Conservation (phyloP, 306 rosid species). For the Carpinus fangiana region DNA sequence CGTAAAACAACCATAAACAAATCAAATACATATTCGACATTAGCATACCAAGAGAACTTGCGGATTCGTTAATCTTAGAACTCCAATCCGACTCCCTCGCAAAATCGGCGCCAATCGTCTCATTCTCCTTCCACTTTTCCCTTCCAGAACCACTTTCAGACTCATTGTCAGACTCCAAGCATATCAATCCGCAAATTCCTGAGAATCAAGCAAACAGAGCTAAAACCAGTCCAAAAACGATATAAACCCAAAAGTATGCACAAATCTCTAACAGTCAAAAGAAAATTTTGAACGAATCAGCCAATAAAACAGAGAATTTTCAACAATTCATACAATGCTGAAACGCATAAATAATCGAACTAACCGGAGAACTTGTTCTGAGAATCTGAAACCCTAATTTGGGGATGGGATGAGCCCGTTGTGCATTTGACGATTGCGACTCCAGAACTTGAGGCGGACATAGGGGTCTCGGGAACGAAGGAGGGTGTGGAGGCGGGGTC, state of each 20-base stretch:
- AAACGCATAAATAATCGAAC: neutral
- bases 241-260: neutral
- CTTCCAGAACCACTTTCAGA: conserved; percentile 42
- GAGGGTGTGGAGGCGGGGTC: conserved; percentile 33
- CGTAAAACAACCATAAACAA: neutral
- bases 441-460: conserved; percentile 49
- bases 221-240: neutral
- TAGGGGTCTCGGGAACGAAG: conserved; percentile 77
- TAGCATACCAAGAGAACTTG: conserved; percentile 50
- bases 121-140: conserved; percentile 34
- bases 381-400: conserved; percentile 46
- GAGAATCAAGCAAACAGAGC: conserved; percentile 23
- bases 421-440: conserved; percentile 62
- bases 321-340: neutral
- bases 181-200: conserved; percentile 70
- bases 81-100: conserved; percentile 40
- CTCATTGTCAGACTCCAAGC: conserved; percentile 87
- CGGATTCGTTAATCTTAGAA: conserved; percentile 26
- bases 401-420: conserved; percentile 18
- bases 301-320: neutral
- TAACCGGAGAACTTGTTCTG: conserved; percentile 40
- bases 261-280: neutral
- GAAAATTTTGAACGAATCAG: neutral
- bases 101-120: conserved; percentile 21
- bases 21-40: conserved; percentile 16